Conservation (phyloP, 1,139 yeast genomes). For the Zygosaccharomyces sapae region DNA sequence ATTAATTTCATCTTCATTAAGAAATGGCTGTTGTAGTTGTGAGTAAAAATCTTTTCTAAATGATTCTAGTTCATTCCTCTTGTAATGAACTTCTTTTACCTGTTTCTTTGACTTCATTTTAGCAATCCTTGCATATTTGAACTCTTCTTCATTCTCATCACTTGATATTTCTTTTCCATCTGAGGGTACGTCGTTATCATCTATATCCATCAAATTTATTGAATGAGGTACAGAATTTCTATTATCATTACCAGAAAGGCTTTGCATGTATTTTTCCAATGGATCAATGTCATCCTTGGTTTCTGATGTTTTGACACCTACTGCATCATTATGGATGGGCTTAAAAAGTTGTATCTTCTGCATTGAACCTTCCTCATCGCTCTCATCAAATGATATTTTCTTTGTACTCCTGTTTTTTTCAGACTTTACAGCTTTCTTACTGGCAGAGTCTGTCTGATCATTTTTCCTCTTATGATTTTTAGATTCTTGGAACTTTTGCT, state of each 20-base stretch:
- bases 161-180: conserved; percentile 7
- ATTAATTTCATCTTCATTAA: conserved; percentile 51
- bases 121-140: conserved; percentile 34
- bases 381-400: conserved; percentile 28
- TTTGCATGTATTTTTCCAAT: conserved; percentile 34
- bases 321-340: conserved; percentile 7
- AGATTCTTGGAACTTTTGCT: conserved; percentile 42
- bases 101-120: conserved; percentile 43
- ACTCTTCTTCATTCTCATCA: conserved; percentile 33
- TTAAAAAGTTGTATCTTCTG: conserved; percentile 20
- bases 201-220: conserved; percentile 16
- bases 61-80: conserved; percentile 46
- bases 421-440: conserved; percentile 1
- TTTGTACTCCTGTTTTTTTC: conserved; percentile 9
- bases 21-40: conserved; percentile 52
- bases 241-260: background rate
- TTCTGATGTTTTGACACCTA: background rate
- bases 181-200: conserved; percentile 13
- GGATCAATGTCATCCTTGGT: conserved; percentile 20
- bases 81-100: conserved; percentile 45
- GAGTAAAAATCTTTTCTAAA: conserved; percentile 62
- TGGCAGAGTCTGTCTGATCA: conserved; percentile 17
- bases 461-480: conserved; percentile 40
- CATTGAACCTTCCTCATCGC: conserved; percentile 22
- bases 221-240: background rate